Base-by-base conservation (phyloP, 2,329 filamentous ascomycete genomes). In the Nigrograna mackinnonii region DNA sequence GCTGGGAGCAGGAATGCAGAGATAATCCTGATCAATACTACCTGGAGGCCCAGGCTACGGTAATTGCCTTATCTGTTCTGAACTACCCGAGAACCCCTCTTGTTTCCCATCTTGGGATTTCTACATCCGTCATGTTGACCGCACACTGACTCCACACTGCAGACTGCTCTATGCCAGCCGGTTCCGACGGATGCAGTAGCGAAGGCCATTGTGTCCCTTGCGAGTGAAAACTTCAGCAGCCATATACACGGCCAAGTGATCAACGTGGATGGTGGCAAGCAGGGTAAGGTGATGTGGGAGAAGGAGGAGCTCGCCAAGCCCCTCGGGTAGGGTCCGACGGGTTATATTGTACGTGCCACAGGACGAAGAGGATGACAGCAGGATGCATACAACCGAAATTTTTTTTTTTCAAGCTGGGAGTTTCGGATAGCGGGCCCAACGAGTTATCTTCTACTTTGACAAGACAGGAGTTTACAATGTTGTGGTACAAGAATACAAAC, bases 181-280 rank as follows among this genome's bases (percentile, higher is more conserved):
- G 64, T 74, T 12, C 58, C 67, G 3, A 50, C 58, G 17, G 63
- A 67, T 22, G 62, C 67, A 37, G 73, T 77, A 22, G 73, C 74
- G 19, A 71, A 70, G 55, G 67, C 61, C 3, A 70, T 74, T 41
- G 37, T 77, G 11, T 73, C 73, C 28, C 55, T 77, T n/a, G 71
- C 73, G 5, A 77, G 73, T 54, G 68, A 75, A 47, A 67, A 64
- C 36, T 75, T 68, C 55, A 71, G 69, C 51, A 69, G 68, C 14
- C 68, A 67, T 53, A 63, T 75, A 19, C 71, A 71, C 43, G 74
- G 73, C 1, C 72, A 77, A 46, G 47, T 73, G 4, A 44, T 77
- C 31, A 70, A 69, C 34, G 71, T 78, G 17, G 72, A 77, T 56
- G 68, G 61, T 14, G 75, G 74, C 4, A 77, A 76, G 59, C 67